Percentiles rank a stretch among this genome's conserved stretches.
Conservation (phyloP, 768 basidiomycete genomes). For the Tephrocybe sp. region DNA sequence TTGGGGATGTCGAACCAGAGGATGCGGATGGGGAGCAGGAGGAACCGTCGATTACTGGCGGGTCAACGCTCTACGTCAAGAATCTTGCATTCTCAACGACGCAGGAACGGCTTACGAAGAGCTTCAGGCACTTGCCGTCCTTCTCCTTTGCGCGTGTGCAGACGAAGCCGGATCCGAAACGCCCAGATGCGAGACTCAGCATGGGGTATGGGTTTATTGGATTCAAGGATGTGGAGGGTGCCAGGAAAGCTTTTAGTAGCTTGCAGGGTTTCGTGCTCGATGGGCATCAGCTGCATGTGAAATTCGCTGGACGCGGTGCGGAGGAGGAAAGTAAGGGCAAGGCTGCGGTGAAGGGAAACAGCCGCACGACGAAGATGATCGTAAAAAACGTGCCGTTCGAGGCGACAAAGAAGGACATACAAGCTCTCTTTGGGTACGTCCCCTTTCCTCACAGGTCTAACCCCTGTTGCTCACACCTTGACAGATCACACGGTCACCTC, state of each 20-base stretch:
- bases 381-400: constrained; percentile 99
- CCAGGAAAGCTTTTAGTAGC: constrained; percentile 71
- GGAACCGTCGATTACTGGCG: constrained; percentile 51
- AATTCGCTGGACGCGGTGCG: constrained; percentile 84
- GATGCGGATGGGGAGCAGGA: constrained; percentile 35
- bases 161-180: constrained; percentile 86
- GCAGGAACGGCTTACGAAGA: constrained; percentile 61
- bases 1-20: constrained; percentile 20
- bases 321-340: constrained; percentile 39
- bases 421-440: constrained; percentile 84
- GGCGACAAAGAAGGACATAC: constrained; percentile 88
- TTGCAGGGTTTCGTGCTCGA: constrained; percentile 85
- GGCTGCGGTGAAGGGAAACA: constrained; percentile 42
- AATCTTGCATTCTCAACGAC: constrained; percentile 95
- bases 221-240: constrained; percentile 74
- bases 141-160: constrained; percentile 90
- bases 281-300: constrained; percentile 80
- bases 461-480: background rate
- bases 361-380: constrained; percentile 87
- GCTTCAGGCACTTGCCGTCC: constrained; percentile 73
- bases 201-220: constrained; percentile 98
- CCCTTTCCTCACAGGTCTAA: background rate
- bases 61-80: constrained; percentile 91
- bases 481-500: constrained; percentile 87
- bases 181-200: constrained; percentile 62